Conservation (phyloP, 192 early-diverging fungal species). For the Rhizoclosmatium sp. region DNA sequence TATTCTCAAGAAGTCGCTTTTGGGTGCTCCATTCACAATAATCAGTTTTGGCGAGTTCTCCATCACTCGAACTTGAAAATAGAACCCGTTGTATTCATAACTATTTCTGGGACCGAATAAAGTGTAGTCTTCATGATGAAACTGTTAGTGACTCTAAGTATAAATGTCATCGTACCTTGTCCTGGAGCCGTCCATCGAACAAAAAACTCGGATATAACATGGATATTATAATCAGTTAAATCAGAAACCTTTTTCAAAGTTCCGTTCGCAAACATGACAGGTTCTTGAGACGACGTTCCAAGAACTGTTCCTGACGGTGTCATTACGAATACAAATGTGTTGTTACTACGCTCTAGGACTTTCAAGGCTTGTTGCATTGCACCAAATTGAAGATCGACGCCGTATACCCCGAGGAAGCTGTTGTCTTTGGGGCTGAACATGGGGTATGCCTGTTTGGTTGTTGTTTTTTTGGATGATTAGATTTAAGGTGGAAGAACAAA, state of each 20-base stretch:
- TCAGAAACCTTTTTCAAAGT: not conserved
- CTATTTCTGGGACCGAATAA: not conserved
- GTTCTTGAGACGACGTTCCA: not conserved
- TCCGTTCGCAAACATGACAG: not conserved
- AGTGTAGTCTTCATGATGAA: not conserved
- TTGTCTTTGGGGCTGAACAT: not conserved
- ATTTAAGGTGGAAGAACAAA: too few relatives aligned
- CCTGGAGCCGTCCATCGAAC: not conserved
- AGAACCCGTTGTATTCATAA: not conserved
- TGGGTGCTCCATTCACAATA: conserved; percentile 13
- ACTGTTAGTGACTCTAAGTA: too few relatives aligned
- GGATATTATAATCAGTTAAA: not conserved
- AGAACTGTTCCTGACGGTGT: not conserved
- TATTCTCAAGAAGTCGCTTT: not conserved
- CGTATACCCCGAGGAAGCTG: not conserved
- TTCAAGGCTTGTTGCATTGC: not conserved
- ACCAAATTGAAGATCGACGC: not conserved
- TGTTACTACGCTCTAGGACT: not conserved
- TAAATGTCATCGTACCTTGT: not conserved
- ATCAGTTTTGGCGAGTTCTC: not conserved
- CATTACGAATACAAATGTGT: conserved; percentile 9
- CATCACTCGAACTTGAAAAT: conserved; percentile 14
- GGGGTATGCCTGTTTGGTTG: not conserved
- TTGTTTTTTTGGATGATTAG: too few relatives aligned
- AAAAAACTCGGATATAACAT: too few relatives aligned